Evolutionary conservation across 345 rosid species (phyloP).

Genomic region (Melaleuca quinquenervia): DNA sequence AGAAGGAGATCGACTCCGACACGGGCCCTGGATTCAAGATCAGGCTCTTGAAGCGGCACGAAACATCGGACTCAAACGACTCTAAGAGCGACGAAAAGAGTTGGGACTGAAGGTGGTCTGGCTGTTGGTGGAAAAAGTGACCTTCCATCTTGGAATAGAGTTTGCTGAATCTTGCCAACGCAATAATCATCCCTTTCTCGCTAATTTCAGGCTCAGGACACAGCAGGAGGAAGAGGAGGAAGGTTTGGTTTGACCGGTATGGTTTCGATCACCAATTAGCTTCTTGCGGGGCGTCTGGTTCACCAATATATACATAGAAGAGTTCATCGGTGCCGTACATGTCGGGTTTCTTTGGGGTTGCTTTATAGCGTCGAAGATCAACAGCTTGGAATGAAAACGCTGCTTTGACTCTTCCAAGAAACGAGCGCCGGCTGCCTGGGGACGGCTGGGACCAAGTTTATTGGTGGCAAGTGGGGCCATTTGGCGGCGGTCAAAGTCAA

Average conservation of each 20-base stretch:
- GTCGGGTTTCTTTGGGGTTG: not conserved
- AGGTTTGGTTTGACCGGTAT: not conserved
- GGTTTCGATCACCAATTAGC: not conserved
- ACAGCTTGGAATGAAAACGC: not conserved
- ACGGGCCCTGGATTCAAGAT: conserved; percentile 8
- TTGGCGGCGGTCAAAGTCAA: not conserved
- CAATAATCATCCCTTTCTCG: conserved; percentile 18
- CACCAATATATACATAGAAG: not conserved
- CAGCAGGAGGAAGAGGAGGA: not conserved
- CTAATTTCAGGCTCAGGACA: not conserved
- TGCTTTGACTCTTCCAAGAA: not conserved
- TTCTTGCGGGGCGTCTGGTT: rapidly evolving
- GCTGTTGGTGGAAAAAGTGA: conserved; percentile 2
- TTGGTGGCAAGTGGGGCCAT: not conserved
- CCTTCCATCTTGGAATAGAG: conserved; percentile 29
- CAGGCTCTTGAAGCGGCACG: conserved; percentile 11
- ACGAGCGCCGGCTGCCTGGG: not conserved
- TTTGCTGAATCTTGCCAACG: conserved; percentile 22
- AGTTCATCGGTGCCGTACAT: not conserved
- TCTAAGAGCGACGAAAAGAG: not conserved
- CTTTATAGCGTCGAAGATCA: not conserved
- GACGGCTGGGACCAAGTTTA: not conserved
- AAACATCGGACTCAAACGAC: conserved; percentile 19
- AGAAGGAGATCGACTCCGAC: conserved; percentile 15
- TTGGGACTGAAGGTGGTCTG: conserved; percentile 7